A percentile compares a stretch with the other conserved stretches of the same genome.
Evolutionary conservation across 208 protist genomes (phyloP).

Genomic region (Leishmania amazonensis): DNA sequence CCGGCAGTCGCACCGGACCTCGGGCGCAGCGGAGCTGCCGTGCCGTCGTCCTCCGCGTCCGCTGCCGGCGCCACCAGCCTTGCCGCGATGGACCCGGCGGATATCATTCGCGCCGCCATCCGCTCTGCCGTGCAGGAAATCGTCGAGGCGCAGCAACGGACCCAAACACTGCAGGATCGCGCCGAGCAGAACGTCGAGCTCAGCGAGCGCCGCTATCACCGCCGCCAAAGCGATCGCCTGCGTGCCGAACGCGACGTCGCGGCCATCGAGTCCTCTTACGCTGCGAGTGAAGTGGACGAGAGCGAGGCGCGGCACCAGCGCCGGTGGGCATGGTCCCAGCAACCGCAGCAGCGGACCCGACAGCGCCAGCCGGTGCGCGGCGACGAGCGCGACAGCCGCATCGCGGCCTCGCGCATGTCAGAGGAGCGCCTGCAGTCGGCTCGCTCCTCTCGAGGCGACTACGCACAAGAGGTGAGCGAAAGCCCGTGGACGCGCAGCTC

Average conservation of each 20-base stretch:
- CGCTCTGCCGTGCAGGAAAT: constrained; percentile 71
- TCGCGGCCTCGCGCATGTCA: background rate
- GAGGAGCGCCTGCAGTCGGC: background rate
- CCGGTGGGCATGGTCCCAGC: background rate
- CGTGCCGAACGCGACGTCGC: constrained; percentile 32
- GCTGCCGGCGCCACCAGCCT: constrained; percentile 2
- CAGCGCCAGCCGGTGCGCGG: background rate
- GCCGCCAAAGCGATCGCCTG: constrained; percentile 32
- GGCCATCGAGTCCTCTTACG: constrained; percentile 25
- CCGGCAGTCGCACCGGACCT: background rate
- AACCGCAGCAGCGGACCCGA: background rate
- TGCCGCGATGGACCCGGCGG: constrained; percentile 18
- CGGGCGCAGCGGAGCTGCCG: background rate
- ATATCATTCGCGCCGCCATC: constrained; percentile 60
- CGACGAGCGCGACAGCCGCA: background rate
- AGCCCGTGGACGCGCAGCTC: constrained; percentile 1
- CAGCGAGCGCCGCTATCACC: constrained; percentile 40
- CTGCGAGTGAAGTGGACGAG: constrained; percentile 10
- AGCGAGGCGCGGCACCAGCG: background rate
- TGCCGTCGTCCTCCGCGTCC: constrained; percentile 8
- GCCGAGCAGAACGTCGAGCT: constrained; percentile 33
- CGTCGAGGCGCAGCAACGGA: constrained; percentile 41
- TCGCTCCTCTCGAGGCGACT: constrained; percentile 6
- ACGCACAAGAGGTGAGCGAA: constrained; percentile 1
- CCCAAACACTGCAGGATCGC: constrained; percentile 37